Evolutionary conservation across 768 basidiomycete genomes (phyloP), one percentile per base, ranked within the genome.

Genomic region (Rickenella mellea): DNA sequence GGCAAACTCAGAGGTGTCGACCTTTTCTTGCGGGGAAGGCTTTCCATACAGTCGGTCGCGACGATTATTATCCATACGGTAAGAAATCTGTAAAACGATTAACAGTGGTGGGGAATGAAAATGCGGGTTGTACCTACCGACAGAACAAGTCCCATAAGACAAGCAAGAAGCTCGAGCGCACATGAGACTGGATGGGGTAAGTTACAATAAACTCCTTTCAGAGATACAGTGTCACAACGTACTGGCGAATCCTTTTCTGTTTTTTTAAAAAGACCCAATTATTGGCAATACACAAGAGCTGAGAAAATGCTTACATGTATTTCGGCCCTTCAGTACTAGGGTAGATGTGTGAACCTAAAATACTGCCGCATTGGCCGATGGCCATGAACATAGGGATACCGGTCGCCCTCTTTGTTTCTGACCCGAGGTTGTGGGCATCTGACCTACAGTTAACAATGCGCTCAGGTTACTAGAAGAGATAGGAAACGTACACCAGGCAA

Each of bases 361-460:
- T 61, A 46, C 82, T 82, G 10, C 83, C 84, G 39, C 81, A 76
- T 53, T 87, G 84, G 0, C 84, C 84, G 27, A 87, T 83, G 9
- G 80, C 72, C 77, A 84, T 84, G 54, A 85, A 84, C 61, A 83
- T 70, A 7, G 82, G 81, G 25, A 84, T 80, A 0, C 83, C 83
- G 0, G 82, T 75, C 0, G 84, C 83, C 42, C 74, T 76, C 59
- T 87, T 85, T 0, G 79, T 78, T 51, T 87, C 84, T 0, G 83
- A 84, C 3, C 82, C 83, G 6, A 84, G 68, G 50, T 85, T 87
- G 51, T 85, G 82, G 3, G 80, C 74, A 49, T 71, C 79, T 84
- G 43, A n/a, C 20, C 4, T 7, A 7, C 20, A 36, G 15, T 36
- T 36, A 36, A 19, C 10, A 9, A 5, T 5, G 38, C 15, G 22